phyloP scores from a whole-genome alignment of 1,139 yeast genomes.

The Suhomyces bribrorum region DNA sequence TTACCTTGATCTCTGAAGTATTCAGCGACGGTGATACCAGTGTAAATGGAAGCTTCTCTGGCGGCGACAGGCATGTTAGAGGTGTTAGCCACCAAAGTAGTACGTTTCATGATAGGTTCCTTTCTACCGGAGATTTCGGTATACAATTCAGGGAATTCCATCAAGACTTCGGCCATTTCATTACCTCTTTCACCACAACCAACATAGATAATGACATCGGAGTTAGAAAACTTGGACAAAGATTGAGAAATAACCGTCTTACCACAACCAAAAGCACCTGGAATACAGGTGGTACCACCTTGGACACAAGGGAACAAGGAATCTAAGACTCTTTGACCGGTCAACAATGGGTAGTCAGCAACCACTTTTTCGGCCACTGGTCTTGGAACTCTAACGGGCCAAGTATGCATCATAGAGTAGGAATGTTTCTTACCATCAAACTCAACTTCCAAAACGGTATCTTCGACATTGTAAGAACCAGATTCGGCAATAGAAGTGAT shows the following conservation, averaged over 20 bases:
- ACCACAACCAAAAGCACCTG: conserved; percentile 99
- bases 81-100: conserved; percentile 96
- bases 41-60: conserved; percentile 98
- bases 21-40: conserved; percentile 98
- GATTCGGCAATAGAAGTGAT: conserved; percentile 84
- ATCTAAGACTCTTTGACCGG: conserved; percentile 98
- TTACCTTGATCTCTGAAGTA: conserved; percentile 99
- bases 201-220: conserved; percentile 92
- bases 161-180: conserved; percentile 98
- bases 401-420: conserved; percentile 94
- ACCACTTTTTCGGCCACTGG: conserved; percentile 93
- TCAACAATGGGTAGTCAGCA: conserved; percentile 91
- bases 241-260: conserved; percentile 98
- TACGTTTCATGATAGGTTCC: conserved; percentile 99
- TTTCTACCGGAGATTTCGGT: conserved; percentile 90
- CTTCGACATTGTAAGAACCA: conserved; percentile 90
- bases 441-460: conserved; percentile 87
- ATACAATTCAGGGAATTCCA: conserved; percentile 98
- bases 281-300: conserved; percentile 99
- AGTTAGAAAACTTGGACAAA: conserved; percentile 93
- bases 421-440: conserved; percentile 81
- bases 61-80: conserved; percentile 99
- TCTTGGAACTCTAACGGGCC: conserved; percentile 99
- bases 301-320: conserved; percentile 98
- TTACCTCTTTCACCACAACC: conserved; percentile 59